Conservation (phyloP, 2,329 filamentous ascomycete species). For the Penicillium hesseltinei region DNA sequence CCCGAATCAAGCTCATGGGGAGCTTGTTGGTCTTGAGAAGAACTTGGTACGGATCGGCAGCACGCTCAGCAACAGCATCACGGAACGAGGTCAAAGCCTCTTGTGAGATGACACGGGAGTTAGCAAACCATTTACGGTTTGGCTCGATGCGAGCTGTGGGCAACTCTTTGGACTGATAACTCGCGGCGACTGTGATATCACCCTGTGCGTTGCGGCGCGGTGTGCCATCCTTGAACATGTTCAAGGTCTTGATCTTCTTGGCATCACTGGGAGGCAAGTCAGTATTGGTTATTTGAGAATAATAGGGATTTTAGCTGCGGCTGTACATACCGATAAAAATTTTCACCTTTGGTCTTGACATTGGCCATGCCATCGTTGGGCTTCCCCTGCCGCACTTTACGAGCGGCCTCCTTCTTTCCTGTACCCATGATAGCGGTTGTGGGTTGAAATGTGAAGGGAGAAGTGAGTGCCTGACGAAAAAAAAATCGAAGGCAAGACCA, state of each 20-base stretch:
- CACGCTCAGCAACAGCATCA: constrained; percentile 86
- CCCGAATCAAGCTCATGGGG: constrained; percentile 88
- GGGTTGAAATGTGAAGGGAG: constrained; percentile 17
- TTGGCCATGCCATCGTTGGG: constrained; percentile 83
- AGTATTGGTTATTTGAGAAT: constrained; percentile 6
- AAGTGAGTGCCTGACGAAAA: constrained; percentile 25
- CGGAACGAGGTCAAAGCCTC: constrained; percentile 84
- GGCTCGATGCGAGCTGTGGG: constrained; percentile 88
- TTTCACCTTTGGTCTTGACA: constrained; percentile 92
- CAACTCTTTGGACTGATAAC: constrained; percentile 77
- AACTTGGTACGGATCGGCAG: constrained; percentile 86
- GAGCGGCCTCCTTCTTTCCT: constrained; percentile 84
- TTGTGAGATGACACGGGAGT: constrained; percentile 86
- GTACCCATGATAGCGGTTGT: constrained; percentile 66
- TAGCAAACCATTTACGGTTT: constrained; percentile 97
- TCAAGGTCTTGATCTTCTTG: constrained; percentile 85
- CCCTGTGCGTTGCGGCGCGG: constrained; percentile 77
- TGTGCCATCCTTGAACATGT: constrained; percentile 86
- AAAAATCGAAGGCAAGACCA: constrained; percentile 30
- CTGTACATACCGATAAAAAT: constrained; percentile 77
- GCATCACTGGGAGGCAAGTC: constrained; percentile 52
- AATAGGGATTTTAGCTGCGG: constrained; percentile 28
- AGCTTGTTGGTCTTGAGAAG: constrained; percentile 97
- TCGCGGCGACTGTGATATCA: constrained; percentile 78
- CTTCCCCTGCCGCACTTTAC: constrained; percentile 83